phyloP scores from a whole-genome alignment of 495 filamentous ascomycete species.

The Xylaria flabelliformis region DNA sequence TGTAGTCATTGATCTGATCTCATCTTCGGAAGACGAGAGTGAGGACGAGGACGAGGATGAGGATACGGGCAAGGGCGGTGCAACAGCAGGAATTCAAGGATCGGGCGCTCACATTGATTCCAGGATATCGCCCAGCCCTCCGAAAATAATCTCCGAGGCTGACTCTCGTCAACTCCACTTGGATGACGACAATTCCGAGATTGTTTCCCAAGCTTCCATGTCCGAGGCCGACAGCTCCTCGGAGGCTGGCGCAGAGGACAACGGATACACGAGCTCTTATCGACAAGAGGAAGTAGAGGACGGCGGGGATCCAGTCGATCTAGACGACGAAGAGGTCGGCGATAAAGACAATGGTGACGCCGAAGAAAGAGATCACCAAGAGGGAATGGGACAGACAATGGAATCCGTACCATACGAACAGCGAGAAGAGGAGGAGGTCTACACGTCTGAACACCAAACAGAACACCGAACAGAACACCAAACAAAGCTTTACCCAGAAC shows the following conservation, averaged over 20 bases:
- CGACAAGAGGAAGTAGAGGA: conserved; percentile 22
- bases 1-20: conserved; percentile 47
- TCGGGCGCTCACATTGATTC: conserved; percentile 5
- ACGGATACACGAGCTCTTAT: conserved; percentile 2
- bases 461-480: not conserved
- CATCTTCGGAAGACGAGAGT: conserved; percentile 47
- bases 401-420: not conserved
- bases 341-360: not conserved
- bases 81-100: not conserved
- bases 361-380: conserved; percentile 19
- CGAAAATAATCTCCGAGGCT: not conserved
- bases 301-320: conserved; percentile 19
- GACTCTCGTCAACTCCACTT: not conserved
- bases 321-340: not conserved
- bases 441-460: not conserved
- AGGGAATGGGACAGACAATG: conserved; percentile 10
- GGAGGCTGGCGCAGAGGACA: not conserved
- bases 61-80: conserved; percentile 23
- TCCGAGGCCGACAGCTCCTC: not conserved
- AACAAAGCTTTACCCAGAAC: not conserved
- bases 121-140: conserved; percentile 1
- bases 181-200: not conserved
- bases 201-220: conserved; percentile 5
- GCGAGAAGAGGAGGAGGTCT: not conserved
- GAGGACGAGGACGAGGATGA: conserved; percentile 33